Conservation (phyloP, 495 filamentous ascomycete genomes). For the Chaetomidium leptoderma region DNA sequence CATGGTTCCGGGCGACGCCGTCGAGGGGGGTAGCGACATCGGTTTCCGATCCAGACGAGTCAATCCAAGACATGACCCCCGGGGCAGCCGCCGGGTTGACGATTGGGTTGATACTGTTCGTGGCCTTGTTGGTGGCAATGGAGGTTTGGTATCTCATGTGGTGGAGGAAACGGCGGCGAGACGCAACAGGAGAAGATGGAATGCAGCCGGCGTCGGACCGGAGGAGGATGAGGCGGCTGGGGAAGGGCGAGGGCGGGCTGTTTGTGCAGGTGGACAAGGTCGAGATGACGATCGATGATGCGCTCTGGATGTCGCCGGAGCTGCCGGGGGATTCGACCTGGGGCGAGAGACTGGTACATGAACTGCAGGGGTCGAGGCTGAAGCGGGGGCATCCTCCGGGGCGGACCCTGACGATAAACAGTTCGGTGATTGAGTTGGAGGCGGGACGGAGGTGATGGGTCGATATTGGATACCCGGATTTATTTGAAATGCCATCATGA, state of each 20-base stretch:
- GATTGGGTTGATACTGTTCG: constrained; percentile 13
- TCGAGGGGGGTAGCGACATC: neutral
- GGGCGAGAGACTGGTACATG: constrained; percentile 12
- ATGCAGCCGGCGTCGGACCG: neutral
- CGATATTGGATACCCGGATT: too few relatives aligned
- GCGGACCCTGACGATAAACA: constrained; percentile 10
- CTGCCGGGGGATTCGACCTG: constrained; percentile 10
- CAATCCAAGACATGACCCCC: neutral
- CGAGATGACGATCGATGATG: neutral
- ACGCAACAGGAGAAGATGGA: neutral
- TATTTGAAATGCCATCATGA: too few relatives aligned
- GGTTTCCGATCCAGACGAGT: neutral
- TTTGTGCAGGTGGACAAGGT: constrained; percentile 12
- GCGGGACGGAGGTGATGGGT: neutral
- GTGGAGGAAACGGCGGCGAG: constrained; percentile 15
- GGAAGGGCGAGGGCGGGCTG: constrained; percentile 3
- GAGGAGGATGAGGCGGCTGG: neutral
- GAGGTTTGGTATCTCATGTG: constrained; percentile 17
- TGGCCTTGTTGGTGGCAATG: constrained; percentile 6
- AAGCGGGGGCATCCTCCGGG: neutral
- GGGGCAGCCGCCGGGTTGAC: constrained; percentile 10
- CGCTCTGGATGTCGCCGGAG: constrained; percentile 14
- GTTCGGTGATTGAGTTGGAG: constrained; percentile 16
- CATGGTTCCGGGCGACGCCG: neutral
- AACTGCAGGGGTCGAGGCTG: constrained; percentile 10